Evolutionary conservation across 345 rosid genomes (phyloP).

Genomic region (Lumnitzera littorea): DNA sequence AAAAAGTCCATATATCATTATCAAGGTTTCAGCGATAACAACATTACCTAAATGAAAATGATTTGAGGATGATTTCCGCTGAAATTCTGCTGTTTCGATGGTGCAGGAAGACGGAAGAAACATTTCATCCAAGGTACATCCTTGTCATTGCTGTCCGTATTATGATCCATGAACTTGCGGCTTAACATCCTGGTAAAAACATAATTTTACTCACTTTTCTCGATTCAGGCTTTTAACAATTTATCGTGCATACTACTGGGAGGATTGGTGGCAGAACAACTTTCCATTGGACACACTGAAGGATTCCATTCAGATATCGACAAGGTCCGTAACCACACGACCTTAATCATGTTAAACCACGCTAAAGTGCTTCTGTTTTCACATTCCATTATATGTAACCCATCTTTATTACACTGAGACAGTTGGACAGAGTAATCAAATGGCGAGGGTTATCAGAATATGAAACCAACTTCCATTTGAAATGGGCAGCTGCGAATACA

Average conservation of each 20-base stretch:
- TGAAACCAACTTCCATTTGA: slow-evolving; percentile 28
- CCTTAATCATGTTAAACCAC: not conserved
- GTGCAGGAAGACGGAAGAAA: slow-evolving; percentile 24
- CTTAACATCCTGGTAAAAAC: not conserved
- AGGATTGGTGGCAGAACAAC: slow-evolving; percentile 49
- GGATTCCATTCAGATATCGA: slow-evolving; percentile 42
- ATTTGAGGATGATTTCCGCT: not conserved
- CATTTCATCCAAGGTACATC: slow-evolving; percentile 41
- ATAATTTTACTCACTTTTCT: not conserved
- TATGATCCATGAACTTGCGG: not conserved
- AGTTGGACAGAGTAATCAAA: slow-evolving; percentile 30
- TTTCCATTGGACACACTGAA: slow-evolving; percentile 33
- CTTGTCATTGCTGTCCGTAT: not conserved
- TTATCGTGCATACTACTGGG: slow-evolving; percentile 46
- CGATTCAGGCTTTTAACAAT: slow-evolving; percentile 24
- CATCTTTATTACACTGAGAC: slow-evolving; percentile 1
- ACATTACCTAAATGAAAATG: not conserved
- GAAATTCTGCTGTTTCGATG: not conserved
- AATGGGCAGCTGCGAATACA: slow-evolving; percentile 42
- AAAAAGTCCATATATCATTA: too few relatives aligned
- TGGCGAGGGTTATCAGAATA: slow-evolving; percentile 27
- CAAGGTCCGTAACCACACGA: slow-evolving; percentile 21
- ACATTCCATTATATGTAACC: not conserved
- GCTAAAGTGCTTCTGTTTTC: not conserved
- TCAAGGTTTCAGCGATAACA: too few relatives aligned